These are phyloP conservation scores for Galeopsis tetrahit DNA, from an alignment of 257 asterid species.

Conservation along the genomic window DNA sequence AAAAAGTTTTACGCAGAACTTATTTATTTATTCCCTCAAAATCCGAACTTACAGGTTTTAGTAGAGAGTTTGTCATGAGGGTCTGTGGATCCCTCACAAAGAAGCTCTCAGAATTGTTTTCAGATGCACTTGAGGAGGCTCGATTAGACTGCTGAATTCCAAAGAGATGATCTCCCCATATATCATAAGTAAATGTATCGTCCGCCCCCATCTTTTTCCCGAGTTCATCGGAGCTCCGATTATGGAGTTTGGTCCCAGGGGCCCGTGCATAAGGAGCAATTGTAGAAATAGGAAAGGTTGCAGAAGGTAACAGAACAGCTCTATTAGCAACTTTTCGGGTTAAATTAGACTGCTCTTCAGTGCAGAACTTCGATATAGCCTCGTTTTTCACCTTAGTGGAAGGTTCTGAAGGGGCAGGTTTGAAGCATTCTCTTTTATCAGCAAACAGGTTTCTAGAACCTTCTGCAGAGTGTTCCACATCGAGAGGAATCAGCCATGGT, in stretches of 20 bases:
- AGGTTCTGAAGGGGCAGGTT: conserved; percentile 31
- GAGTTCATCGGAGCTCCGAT: conserved; percentile 35
- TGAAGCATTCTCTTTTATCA: conserved; percentile 38
- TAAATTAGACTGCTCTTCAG: conserved; percentile 44
- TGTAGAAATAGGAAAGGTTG: conserved; percentile 61
- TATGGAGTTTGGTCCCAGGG: conserved; percentile 65
- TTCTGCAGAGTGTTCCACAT: conserved; percentile 41
- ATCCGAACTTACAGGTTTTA: conserved; percentile 51
- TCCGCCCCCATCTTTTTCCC: conserved; percentile 41
- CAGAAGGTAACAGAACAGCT: conserved; percentile 67
- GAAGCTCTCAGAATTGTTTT: conserved; percentile 72
- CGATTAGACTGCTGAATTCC: conserved; percentile 46
- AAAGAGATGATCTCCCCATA: conserved; percentile 93
- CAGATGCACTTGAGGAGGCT: conserved; percentile 39
- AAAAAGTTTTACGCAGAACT: conserved; percentile 13
- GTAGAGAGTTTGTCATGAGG: conserved; percentile 52
- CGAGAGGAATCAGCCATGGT: conserved; percentile 47
- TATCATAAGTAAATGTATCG: conserved; percentile 70
- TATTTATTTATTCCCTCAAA: conserved; percentile 47
- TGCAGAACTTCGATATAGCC: conserved; percentile 36
- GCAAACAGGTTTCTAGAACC: conserved; percentile 37
- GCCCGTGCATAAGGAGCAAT: conserved; percentile 77
- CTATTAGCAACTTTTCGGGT: conserved; percentile 40
- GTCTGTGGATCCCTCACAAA: conserved; percentile 72
- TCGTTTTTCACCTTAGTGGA: conserved; percentile 41